These are phyloP conservation scores for Myriangium duriaei DNA, from an alignment of 2,329 filamentous ascomycete genomes.

Conservation along the genomic window DNA sequence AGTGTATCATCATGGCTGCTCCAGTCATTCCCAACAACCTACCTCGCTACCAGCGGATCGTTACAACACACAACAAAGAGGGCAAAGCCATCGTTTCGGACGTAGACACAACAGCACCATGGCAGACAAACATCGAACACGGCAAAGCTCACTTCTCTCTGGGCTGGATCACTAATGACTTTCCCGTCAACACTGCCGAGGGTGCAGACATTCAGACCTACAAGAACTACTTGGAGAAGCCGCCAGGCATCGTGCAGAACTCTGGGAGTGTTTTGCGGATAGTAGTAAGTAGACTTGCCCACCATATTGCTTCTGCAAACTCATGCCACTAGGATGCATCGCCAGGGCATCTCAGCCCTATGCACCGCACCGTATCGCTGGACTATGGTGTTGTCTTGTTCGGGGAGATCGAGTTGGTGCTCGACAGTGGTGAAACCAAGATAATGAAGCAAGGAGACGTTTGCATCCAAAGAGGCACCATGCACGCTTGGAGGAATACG, in stretches of 20 bases:
- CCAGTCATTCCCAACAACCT: not conserved
- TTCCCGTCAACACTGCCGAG: slow-evolving; percentile 19
- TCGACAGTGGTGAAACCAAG: slow-evolving; percentile 25
- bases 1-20: no score
- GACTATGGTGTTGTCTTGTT: slow-evolving; percentile 28
- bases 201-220: slow-evolving; percentile 25
- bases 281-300: slow-evolving; percentile 21
- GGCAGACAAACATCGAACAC: slow-evolving; percentile 16
- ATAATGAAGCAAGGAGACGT: slow-evolving; percentile 25
- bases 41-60: slow-evolving; percentile 22
- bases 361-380: slow-evolving; percentile 27
- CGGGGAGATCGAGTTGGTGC: slow-evolving; percentile 24
- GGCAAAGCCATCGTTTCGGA: slow-evolving; percentile 26
- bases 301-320: no score
- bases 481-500: slow-evolving; percentile 16
- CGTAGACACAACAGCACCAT: slow-evolving; percentile 19
- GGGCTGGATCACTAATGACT: slow-evolving; percentile 17
- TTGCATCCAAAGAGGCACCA: slow-evolving; percentile 17
- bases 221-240: slow-evolving; percentile 22
- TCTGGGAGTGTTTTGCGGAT: slow-evolving; percentile 23
- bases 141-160: slow-evolving; percentile 3
- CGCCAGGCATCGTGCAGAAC: slow-evolving; percentile 22
- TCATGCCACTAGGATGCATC: no score
- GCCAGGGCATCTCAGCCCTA: slow-evolving; percentile 22
- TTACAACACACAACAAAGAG: slow-evolving; percentile 25